Base-by-base conservation (phyloP, 768 basidiomycete genomes). In the Boletellus ananas region DNA sequence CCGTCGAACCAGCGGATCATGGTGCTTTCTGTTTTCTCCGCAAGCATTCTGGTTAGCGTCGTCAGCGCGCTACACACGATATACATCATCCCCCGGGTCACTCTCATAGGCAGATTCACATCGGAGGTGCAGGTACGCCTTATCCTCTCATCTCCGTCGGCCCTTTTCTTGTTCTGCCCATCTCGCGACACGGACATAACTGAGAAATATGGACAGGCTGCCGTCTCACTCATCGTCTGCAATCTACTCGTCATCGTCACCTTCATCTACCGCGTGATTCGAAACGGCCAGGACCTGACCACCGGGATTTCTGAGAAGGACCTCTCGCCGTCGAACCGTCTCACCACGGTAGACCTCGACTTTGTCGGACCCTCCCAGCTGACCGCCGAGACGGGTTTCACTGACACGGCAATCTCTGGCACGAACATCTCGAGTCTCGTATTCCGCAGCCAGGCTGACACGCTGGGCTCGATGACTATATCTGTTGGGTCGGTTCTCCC, bases 31-130 rank as follows among this genome's bases (percentile, higher is more conserved):
- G 77, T 79, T 41, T 80, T 82, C 60, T 80, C 80, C 10, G 72
- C 80, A 7, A 78, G 78, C 45, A 72, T 79, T 47, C 61, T 75
- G 42, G 79, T 78, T 6, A 79, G 74, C 9, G 56, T 75, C 34
- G 72, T 72, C 44, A 71, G 68, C 43, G 59, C 67, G 13, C 72
- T 79, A 4, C 79, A 79, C 41, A 74, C 74, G 0, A 58, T 46
- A 5, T 67, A 66, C 23, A 71, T 73, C 54, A 73, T 81, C 45
- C 62, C 74, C 18, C 55, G 38, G 1, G 20, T 41, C 10, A 9
- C 43, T 9, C 56, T 53, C 17, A 35, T 44, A 21, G 47, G 35
- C 23, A 57, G 50, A 0, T 16, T 46, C n/a, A 64, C 73, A 0
- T 75, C 73, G 3, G 50, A 76, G 8, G 64, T 77, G 17, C 79